A percentile compares a stretch with the other conserved stretches of the same genome.
Evolutionary conservation across 306 rosid species (phyloP).

Genomic region (Vigna mungo): DNA sequence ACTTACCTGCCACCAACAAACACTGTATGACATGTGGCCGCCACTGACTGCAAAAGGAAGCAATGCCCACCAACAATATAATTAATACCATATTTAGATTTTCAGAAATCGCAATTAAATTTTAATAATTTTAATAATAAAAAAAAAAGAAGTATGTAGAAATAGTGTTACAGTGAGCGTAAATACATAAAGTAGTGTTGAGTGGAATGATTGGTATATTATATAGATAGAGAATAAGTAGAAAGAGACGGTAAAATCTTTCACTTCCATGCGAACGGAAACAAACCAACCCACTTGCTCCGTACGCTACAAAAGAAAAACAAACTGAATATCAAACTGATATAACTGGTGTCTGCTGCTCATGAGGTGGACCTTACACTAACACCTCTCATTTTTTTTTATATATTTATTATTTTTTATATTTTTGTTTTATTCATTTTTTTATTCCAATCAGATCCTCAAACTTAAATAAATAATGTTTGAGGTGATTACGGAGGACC

Average conservation of each 20-base stretch:
- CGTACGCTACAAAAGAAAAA: conserved; percentile 52
- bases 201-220: not conserved
- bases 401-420: no score
- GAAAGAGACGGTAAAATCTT: conserved; percentile 33
- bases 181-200: no score
- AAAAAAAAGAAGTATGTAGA: no score
- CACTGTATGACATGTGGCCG: conserved; percentile 30
- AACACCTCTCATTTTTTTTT: conserved; percentile 6
- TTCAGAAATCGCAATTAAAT: no score
- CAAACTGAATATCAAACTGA: conserved; percentile 59
- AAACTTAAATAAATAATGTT: not conserved
- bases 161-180: no score
- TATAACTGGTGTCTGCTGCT: conserved; percentile 50
- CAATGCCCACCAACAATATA: conserved; percentile 14
- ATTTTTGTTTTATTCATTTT: no score
- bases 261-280: conserved; percentile 38
- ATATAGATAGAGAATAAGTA: no score
- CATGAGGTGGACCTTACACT: conserved; percentile 52
- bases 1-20: conserved; percentile 34
- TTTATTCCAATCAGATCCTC: no score
- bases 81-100: not conserved
- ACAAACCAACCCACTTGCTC: conserved; percentile 53
- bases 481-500: conserved; percentile 13
- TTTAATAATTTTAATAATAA: no score
- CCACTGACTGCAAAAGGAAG: conserved; percentile 38